A percentile compares a stretch with the other conserved stretches of the same genome.
Conservation (phyloP, 768 basidiomycete genomes). For the Pholiota conissans region DNA sequence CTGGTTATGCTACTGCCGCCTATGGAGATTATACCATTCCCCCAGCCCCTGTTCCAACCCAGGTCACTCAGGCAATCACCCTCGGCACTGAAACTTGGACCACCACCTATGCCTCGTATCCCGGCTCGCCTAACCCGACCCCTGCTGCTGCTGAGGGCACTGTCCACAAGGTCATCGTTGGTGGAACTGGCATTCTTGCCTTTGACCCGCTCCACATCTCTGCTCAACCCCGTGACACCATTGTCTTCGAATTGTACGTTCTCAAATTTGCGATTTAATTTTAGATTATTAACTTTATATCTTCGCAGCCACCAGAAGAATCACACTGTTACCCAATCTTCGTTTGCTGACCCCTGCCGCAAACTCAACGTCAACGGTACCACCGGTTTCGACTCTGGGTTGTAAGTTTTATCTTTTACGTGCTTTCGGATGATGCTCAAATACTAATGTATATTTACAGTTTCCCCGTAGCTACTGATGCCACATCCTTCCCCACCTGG, state of each 20-base stretch:
- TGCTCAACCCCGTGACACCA: constrained; percentile 52
- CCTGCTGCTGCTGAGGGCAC: constrained; percentile 46
- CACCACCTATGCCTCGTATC: constrained; percentile 57
- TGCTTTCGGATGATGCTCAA: background rate
- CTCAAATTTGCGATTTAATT: background rate
- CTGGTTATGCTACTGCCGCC: constrained; percentile 37
- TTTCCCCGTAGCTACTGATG: constrained; percentile 39
- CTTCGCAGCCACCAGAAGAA: constrained; percentile 58
- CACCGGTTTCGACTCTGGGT: constrained; percentile 56
- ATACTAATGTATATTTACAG: constrained; percentile 17
- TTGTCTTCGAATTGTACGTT: constrained; percentile 62
- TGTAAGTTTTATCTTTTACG: constrained; percentile 36
- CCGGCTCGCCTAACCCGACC: constrained; percentile 53
- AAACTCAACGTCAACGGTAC: constrained; percentile 37
- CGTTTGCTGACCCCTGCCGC: constrained; percentile 60
- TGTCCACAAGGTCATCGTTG: constrained; percentile 56
- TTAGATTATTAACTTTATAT: constrained; percentile 4
- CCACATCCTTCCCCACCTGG: constrained; percentile 53
- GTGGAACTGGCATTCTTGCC: constrained; percentile 44
- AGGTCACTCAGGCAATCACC: constrained; percentile 51
- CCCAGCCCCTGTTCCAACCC: constrained; percentile 40
- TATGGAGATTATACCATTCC: constrained; percentile 54
- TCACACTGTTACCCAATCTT: constrained; percentile 64
- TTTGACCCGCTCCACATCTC: constrained; percentile 51
- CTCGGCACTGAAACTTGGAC: constrained; percentile 47